Base-by-base conservation (phyloP, 2,329 filamentous ascomycete genomes). In the Aspergillus calidoustus region DNA sequence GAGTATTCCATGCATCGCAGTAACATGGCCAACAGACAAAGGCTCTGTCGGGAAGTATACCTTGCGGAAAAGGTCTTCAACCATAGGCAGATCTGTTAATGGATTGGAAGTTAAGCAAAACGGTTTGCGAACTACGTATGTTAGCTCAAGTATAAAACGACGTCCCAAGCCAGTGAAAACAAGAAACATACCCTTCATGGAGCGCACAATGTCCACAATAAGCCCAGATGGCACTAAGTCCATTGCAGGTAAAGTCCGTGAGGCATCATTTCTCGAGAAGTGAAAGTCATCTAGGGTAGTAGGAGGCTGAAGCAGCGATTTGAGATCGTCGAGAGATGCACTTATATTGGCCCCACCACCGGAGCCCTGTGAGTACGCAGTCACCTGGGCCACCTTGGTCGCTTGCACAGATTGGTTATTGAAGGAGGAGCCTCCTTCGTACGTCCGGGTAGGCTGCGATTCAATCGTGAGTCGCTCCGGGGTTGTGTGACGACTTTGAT, bases 41-140 rank as follows among this genome's bases (percentile, higher is more conserved):
- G 64, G 38, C 7, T 60, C 56, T 25, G 62, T 60, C 17, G 69
- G 62, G 31, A 68, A 71, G 46, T 71, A 71, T 0, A 69, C 61
- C 25, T 49, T 64, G 28, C 65, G 64, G 47, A 65, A 71, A 4
- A 70, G 57, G 7, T 48, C 38, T 31, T 71, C 69, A 3, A 71
- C 59, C 54, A 69, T 38, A 4, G 28, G 28, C 3, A 54, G 25
- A 49, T 69, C 63, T 28, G 60, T 69, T 23, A 69, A 48, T 4
- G 62, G 54, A 53, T 66, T 66, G 2, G 68, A 71, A 2, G 46
- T 61, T 1, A 70, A 47, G 23, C 66, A 69, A 6, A 67, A 56
- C 6, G 68, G 66, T 3, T 52, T 59, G 15, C 58, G 57, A 3
- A 25, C 68, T 70, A 19, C 7, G 46, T 7, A 47, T 7, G 13